Evolutionary conservation across 75 land plant species (phyloP).

Genomic region (Cupressus sempervirens): DNA sequence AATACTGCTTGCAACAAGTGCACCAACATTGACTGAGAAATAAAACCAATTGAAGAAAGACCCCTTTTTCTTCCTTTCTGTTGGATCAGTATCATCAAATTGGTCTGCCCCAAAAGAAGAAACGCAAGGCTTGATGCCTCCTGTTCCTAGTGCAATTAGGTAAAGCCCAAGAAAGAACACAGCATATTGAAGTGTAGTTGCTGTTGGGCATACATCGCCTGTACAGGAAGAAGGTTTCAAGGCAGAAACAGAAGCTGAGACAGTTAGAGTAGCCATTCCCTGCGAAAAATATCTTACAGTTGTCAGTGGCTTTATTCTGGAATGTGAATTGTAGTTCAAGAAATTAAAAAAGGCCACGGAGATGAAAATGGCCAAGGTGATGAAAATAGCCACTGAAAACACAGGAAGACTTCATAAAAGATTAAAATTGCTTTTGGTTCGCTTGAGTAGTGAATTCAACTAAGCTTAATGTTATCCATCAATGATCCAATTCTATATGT

Average conservation of each 20-base stretch:
- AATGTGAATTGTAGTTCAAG: neutral
- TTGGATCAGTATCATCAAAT: slow-evolving; percentile 72
- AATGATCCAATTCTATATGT: neutral
- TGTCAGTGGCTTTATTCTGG: neutral
- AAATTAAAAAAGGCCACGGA: no score
- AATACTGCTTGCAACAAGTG: slow-evolving; percentile 66
- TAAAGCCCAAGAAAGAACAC: slow-evolving; percentile 63
- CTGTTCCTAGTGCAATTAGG: slow-evolving; percentile 86
- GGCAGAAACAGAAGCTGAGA: slow-evolving; percentile 58
- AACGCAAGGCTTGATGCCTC: slow-evolving; percentile 84
- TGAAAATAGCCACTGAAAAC: neutral
- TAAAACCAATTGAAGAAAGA: slow-evolving; percentile 99
- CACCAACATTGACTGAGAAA: slow-evolving; percentile 79
- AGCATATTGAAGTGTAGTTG: slow-evolving; percentile 31
- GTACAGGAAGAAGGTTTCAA: slow-evolving; percentile 42
- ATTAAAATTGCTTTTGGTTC: neutral
- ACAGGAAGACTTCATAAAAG: neutral
- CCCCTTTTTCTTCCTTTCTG: slow-evolving; percentile 65
- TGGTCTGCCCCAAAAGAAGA: slow-evolving; percentile 94
- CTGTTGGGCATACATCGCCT: slow-evolving; percentile 25
- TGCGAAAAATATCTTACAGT: slow-evolving; percentile 17
- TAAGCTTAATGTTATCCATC: neutral
- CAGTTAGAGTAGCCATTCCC: slow-evolving; percentile 78
- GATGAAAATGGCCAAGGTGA: neutral
- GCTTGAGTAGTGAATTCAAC: neutral